Evolutionary conservation across 2,329 filamentous ascomycete genomes (phyloP).

Genomic region (Thelonectria rubi): DNA sequence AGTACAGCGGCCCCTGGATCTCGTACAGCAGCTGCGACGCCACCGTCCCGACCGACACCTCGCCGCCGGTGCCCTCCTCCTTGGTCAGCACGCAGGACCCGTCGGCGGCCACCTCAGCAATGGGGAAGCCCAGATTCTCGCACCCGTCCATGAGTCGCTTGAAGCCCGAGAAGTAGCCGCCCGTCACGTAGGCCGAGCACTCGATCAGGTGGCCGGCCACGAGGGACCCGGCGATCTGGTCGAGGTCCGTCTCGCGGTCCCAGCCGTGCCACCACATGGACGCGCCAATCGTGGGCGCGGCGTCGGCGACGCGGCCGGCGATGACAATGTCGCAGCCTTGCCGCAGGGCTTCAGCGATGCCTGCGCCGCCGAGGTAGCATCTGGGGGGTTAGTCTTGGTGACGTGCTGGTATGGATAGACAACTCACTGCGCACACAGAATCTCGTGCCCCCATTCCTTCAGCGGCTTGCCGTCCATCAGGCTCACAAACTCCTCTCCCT

Average conservation of each 20-base stretch:
- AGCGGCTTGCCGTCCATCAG: slow-evolving; percentile 38
- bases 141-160: slow-evolving; percentile 37
- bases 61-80: slow-evolving; percentile 45
- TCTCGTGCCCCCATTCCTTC: slow-evolving; percentile 39
- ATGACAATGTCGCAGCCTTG: slow-evolving; percentile 56
- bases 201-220: slow-evolving; percentile 62
- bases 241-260: slow-evolving; percentile 53
- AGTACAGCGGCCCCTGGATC: slow-evolving; percentile 51
- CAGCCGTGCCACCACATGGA: slow-evolving; percentile 64
- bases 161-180: slow-evolving; percentile 61
- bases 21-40: slow-evolving; percentile 51
- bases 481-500: slow-evolving; percentile 38
- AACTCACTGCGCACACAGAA: slow-evolving; percentile 29
- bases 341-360: slow-evolving; percentile 52
- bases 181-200: slow-evolving; percentile 61
- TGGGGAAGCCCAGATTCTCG: slow-evolving; percentile 43
- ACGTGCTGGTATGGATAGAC: neutral
- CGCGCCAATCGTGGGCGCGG: slow-evolving; percentile 60
- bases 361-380: slow-evolving; percentile 50
- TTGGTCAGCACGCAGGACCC: slow-evolving; percentile 47
- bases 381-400: neutral
- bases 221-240: slow-evolving; percentile 57
- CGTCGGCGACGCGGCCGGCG: slow-evolving; percentile 57
- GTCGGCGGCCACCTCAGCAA: slow-evolving; percentile 45
- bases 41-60: slow-evolving; percentile 45